Evolutionary conservation across 1,284 basidiomycete genomes (phyloP), one percentile per base, ranked within the genome.

Genomic region (Ustilago lituana): DNA sequence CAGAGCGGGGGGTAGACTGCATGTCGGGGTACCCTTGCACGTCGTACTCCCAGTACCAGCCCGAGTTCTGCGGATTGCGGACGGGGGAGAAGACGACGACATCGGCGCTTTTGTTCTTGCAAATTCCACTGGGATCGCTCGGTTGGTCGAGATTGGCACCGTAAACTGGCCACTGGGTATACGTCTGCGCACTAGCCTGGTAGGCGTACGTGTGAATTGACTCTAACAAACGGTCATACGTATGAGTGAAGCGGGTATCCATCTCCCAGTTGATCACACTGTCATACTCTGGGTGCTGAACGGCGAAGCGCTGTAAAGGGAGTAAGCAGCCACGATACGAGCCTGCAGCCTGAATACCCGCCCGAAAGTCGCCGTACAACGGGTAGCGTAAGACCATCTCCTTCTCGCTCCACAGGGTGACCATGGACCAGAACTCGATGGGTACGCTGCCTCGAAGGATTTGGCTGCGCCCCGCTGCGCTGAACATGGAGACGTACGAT

Each of bases 41-140:
- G 19, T 62, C 59, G 32, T 62, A 62, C 41, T 62, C 59, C 59
- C 59, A 62, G 17, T 62, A 62, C 59, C 59, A 62, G 4, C 33
- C 59, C 2, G 59, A 55, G n/a, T 37, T 14, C 4, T 36, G 36
- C 3, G 59, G 52, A 43, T 62, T 27, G 31, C 59, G 59, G 3
- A 51, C 37, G 5, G 59, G 52, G 0, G 59, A 62, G 22, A 62
- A 46, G 14, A 62, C 48, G 2, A 62, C 35, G 15, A 62, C 48
- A 7, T 62, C 59, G 1, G 59, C 41, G n/a, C n/a, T 29, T 29
- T 41, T 54, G 29, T 54, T 39, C 5, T 20, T 27, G 36, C 58
- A 54, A 1, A 1, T 19, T n/a, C n/a, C 15, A n/a, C 26, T 40
- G 4, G 19, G 4, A 8, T 37, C 26, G 20, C 22, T 22, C 5